Percentiles rank a stretch among this genome's conserved stretches.
Conservation (phyloP, 1,284 basidiomycete genomes). For the Singerocomus rubriflavus region DNA sequence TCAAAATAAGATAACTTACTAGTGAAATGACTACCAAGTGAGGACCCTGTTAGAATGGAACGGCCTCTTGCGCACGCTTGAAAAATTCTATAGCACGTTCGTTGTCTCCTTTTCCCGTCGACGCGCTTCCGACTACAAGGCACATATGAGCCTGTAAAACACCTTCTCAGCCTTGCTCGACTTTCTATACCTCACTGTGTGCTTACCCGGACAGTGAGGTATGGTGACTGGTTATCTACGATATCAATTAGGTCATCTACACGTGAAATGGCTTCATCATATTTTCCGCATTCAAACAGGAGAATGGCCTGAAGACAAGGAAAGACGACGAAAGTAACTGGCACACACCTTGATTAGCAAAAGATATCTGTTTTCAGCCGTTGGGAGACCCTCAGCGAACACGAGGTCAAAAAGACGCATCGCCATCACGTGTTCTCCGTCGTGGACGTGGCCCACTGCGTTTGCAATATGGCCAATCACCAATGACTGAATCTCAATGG, state of each 20-base stretch:
- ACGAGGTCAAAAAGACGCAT: slow-evolving; percentile 7
- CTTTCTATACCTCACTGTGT: not conserved
- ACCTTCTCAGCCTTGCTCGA: not conserved
- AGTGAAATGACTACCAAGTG: slow-evolving; percentile 1
- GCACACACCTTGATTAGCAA: slow-evolving; percentile 9
- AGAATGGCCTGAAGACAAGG: slow-evolving; percentile 1
- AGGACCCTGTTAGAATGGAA: not conserved
- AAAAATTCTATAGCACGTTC: not conserved
- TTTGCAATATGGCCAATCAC: slow-evolving; percentile 8
- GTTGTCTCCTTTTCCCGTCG: not conserved
- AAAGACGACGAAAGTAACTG: not conserved
- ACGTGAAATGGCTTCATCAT: not conserved
- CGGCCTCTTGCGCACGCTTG: not conserved
- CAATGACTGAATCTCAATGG: not conserved
- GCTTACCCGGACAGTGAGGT: slow-evolving; percentile 2
- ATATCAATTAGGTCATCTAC: not conserved
- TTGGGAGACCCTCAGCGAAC: not conserved
- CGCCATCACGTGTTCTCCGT: not conserved
- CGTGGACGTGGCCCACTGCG: not conserved
- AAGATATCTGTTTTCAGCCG: not conserved
- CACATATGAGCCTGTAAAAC: slow-evolving; percentile 1
- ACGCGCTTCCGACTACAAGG: not conserved
- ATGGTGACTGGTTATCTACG: not conserved
- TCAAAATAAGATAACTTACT: not conserved
- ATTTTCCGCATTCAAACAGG: slow-evolving; percentile 1